These are phyloP conservation scores for Ceratonia siliqua DNA, from an alignment of 306 rosid genomes.

Conservation along the genomic window DNA sequence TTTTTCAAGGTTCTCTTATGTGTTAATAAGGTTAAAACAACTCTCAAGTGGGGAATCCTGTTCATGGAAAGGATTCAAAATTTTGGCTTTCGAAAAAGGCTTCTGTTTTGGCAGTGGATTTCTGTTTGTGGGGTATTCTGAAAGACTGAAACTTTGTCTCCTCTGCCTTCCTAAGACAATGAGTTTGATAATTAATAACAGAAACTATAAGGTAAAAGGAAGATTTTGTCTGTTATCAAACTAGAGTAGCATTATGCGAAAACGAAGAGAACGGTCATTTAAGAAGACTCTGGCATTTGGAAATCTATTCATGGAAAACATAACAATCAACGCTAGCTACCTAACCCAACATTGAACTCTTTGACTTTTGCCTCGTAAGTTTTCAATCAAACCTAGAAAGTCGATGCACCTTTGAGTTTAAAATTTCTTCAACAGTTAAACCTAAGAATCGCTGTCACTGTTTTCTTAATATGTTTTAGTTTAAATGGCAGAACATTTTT, in stretches of 20 bases:
- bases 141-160: constrained; percentile 10
- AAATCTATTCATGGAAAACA: background rate
- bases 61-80: background rate
- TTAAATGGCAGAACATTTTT: background rate
- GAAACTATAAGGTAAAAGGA: background rate
- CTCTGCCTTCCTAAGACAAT: background rate
- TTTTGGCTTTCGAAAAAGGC: background rate
- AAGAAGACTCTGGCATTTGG: background rate
- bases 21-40: background rate
- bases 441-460: background rate
- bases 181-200: background rate
- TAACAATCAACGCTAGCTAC: background rate
- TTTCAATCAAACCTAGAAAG: background rate
- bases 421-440: background rate
- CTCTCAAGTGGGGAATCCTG: background rate
- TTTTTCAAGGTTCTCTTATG: background rate
- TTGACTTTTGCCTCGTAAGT: constrained; percentile 3
- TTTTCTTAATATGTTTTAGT: background rate
- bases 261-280: background rate
- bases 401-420: background rate
- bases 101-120: background rate
- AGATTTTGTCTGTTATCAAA: constrained; percentile 17
- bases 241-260: background rate
- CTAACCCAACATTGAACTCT: background rate
- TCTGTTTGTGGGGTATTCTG: background rate